Base-by-base conservation (phyloP, 129 eudicot genomes). In the Calendula officinalis region DNA sequence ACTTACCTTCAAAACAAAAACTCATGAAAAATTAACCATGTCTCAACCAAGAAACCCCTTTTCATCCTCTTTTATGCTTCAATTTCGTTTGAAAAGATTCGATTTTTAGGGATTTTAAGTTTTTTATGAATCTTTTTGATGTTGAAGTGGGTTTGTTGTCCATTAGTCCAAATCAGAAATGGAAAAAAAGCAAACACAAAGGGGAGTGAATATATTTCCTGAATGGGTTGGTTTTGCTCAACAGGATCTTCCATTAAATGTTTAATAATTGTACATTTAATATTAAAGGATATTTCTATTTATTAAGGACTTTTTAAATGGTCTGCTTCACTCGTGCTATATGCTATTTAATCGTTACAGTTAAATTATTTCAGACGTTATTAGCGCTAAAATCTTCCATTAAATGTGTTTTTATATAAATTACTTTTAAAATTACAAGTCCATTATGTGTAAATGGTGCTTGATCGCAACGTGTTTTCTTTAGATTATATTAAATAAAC, bases 151-250 rank as follows among this genome's bases (percentile, higher is more conserved):
- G 60, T 32, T 46, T 65, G 67, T 53, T 42, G 57, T 51, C 9
- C 52, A 32, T 10, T 7, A 41, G 38, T 45, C 4, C 56, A 74
- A 44, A 56, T 69, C 45, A 40, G 72, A 65, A 42, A 10, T 34
- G n/a, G 60, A 9, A 42, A 46, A 38, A 52, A 72, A 72, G 56
- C 9, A 54, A 17, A 12, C 71, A 72, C 71, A 56, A 43, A 72
- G 57, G 65, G 3, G 65, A 64, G 71, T 73, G 58, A 56, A 73
- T 56, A 10, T 43, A 43, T 72, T 72, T 54, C 77, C 71, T 54
- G 58, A 63, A 44, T 13, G 49, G 77, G 55, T 41, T 52, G 57
- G 69, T 53, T 15, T 62, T 42, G 39, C 51, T 51, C 13, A 66
- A 38, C 5, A 12, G 13, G 42, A 39, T 27, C 15, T 43, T 33